Evolutionary conservation across 768 basidiomycete species (phyloP).

Genomic region (Infundibulicybe gibba): DNA sequence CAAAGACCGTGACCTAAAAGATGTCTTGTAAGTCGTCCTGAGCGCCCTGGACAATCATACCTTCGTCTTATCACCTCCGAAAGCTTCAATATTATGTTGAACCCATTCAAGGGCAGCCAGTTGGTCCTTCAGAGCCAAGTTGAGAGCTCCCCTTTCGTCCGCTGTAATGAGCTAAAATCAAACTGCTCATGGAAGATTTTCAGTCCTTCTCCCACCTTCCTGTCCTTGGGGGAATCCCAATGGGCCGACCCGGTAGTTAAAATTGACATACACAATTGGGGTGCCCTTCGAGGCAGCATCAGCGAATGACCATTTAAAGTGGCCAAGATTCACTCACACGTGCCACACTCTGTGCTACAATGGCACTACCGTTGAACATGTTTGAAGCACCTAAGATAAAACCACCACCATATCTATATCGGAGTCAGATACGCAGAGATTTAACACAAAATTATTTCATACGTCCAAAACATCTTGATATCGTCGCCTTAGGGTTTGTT

Average conservation of each 20-base stretch:
- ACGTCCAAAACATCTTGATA: constrained; percentile 36
- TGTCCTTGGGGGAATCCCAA: constrained; percentile 41
- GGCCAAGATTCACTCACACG: constrained; percentile 12
- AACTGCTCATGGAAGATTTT: background rate
- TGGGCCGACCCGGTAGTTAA: constrained; percentile 39
- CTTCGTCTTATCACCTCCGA: constrained; percentile 55
- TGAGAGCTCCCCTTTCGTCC: constrained; percentile 24
- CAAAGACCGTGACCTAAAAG: constrained; percentile 39
- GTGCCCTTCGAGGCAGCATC: constrained; percentile 23
- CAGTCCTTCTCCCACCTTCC: constrained; percentile 14
- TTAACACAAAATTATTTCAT: constrained; percentile 2
- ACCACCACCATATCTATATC: constrained; percentile 16
- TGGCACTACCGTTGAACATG: constrained; percentile 19
- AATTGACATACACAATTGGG: constrained; percentile 39
- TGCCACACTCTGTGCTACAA: constrained; percentile 19
- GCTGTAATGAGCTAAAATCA: constrained; percentile 13
- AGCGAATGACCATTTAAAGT: background rate
- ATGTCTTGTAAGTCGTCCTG: background rate
- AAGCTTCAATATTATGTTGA: constrained; percentile 47
- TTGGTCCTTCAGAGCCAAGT: constrained; percentile 38
- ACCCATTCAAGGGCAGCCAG: constrained; percentile 43
- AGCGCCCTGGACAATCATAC: constrained; percentile 11
- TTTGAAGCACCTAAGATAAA: constrained; percentile 15
- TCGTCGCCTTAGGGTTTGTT: background rate
- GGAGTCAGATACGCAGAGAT: background rate